A percentile compares a stretch with the other conserved stretches of the same genome.
Conservation (phyloP, 768 basidiomycete species). For the Termitomyces sp. region DNA sequence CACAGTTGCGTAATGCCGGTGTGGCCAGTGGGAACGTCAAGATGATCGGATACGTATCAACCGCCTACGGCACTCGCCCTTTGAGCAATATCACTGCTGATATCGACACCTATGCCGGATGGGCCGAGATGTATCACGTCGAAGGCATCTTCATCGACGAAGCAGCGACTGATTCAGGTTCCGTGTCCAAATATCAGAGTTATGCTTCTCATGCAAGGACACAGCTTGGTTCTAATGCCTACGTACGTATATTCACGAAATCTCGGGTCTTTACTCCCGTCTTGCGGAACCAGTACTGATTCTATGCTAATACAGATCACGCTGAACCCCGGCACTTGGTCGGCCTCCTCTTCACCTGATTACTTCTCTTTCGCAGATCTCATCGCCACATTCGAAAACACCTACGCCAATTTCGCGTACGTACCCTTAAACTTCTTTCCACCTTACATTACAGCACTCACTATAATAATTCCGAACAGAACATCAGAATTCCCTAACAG, state of each 20-base stretch:
- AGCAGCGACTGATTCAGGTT: conserved; percentile 12
- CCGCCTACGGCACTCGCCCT: conserved; percentile 16
- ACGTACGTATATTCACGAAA: conserved; percentile 9
- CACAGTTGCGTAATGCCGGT: conserved; percentile 10
- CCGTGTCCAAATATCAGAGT: conserved; percentile 19
- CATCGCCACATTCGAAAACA: conserved; percentile 24
- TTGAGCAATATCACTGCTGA: conserved; percentile 20
- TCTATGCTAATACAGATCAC: background rate
- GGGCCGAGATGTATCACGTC: conserved; percentile 22
- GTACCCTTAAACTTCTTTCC: background rate
- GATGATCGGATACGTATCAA: conserved; percentile 27
- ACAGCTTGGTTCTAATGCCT: conserved; percentile 11
- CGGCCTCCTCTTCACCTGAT: background rate
- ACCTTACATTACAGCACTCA: too few relatives aligned
- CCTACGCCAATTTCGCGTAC: conserved; percentile 24
- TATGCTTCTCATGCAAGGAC: conserved; percentile 16
- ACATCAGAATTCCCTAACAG: conserved; percentile 16
- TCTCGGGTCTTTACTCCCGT: background rate
- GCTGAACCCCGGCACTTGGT: background rate
- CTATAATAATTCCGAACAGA: conserved; percentile 10
- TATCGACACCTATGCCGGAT: conserved; percentile 25
- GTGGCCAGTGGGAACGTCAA: conserved; percentile 19
- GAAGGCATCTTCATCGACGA: conserved; percentile 37
- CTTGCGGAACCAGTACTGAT: background rate
- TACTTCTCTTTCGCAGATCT: conserved; percentile 13